Percentiles rank a stretch among this genome's conserved stretches.
These are phyloP conservation scores for Piromyces sp. DNA, from an alignment of 192 early-diverging fungal genomes.

Conservation along the genomic window DNA sequence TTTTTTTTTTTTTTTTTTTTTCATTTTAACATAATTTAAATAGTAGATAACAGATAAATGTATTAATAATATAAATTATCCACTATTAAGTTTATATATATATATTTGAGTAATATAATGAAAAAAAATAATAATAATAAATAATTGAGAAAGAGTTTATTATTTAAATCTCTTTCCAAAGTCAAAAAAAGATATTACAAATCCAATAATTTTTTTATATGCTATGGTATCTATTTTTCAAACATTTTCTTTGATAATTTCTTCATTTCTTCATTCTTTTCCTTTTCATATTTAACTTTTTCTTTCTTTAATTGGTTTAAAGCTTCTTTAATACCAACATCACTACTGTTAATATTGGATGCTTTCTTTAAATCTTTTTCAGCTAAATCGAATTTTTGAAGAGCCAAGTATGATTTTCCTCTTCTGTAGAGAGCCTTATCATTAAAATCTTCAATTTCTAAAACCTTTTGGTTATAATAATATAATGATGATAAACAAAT, in stretches of 20 bases:
- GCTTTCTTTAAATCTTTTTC: background rate
- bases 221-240: background rate
- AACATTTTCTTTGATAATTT: background rate
- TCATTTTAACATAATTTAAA: no score
- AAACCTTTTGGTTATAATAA: background rate
- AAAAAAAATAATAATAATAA: no score
- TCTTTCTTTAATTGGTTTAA: background rate
- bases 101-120: no score
- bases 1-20: no score
- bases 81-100: no score
- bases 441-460: background rate
- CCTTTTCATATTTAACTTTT: background rate
- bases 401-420: background rate
- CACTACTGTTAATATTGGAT: background rate
- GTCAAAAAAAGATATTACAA: no score
- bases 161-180: no score
- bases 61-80: no score
- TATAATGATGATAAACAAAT: no score
- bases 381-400: background rate
- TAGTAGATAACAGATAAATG: no score
- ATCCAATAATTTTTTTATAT: no score
- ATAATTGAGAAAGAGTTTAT: no score
- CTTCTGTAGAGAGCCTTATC: background rate
- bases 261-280: background rate
- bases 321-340: background rate